These are phyloP conservation scores for Rhazya stricta DNA, from an alignment of 257 asterid species.

Conservation along the genomic window DNA sequence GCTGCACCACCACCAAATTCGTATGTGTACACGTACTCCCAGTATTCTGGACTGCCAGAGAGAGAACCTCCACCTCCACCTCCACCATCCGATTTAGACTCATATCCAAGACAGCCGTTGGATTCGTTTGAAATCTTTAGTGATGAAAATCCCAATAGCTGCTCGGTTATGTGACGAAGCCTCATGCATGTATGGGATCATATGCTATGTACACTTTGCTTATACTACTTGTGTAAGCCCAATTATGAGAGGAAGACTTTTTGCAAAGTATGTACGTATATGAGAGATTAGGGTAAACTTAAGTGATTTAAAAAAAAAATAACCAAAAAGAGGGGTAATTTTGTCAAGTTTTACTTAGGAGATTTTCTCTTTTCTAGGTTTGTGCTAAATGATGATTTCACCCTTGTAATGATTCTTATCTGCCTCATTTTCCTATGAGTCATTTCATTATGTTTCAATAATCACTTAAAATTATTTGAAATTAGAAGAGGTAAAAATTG, in stretches of 20 bases:
- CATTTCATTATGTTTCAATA: too few relatives aligned
- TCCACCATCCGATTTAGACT: conserved; percentile 35
- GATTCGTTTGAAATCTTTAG: conserved; percentile 76
- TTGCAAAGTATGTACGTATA: conserved; percentile 7
- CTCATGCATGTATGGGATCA: neutral
- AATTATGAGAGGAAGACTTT: neutral
- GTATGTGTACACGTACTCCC: conserved; percentile 33
- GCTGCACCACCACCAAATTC: conserved; percentile 44
- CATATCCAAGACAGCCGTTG: conserved; percentile 49
- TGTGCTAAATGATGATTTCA: neutral
- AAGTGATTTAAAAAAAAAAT: neutral
- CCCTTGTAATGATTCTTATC: neutral
- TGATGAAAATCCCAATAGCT: conserved; percentile 77
- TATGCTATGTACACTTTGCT: conserved; percentile 15
- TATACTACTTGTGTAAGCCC: conserved; percentile 36
- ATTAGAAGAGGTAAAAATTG: too few relatives aligned
- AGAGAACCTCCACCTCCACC: conserved; percentile 21
- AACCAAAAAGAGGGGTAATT: conserved; percentile 4
- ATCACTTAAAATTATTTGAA: neutral
- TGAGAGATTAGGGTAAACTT: conserved; percentile 2
- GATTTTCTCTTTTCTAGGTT: neutral
- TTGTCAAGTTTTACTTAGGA: neutral
- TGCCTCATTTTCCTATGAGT: neutral
- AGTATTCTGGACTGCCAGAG: conserved; percentile 18
- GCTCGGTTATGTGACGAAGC: conserved; percentile 41